Conservation (phyloP, 2,329 filamentous ascomycete genomes). For the Botrytis aclada region DNA sequence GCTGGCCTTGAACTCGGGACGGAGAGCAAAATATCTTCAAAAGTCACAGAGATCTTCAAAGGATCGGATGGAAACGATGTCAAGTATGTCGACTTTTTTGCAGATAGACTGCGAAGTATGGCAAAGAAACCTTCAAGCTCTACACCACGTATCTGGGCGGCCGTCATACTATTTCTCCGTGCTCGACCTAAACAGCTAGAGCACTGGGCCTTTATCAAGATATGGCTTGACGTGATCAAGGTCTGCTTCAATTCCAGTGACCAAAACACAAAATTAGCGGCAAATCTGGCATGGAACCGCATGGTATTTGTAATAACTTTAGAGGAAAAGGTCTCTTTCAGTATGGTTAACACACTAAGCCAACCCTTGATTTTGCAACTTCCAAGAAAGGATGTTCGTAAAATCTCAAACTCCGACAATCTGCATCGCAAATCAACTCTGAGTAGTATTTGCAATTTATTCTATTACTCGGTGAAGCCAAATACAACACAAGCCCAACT, state of each 20-base stretch:
- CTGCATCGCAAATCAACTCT: constrained; percentile 57
- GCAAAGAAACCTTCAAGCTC: constrained; percentile 58
- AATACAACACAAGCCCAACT: constrained; percentile 61
- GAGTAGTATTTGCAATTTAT: constrained; percentile 72
- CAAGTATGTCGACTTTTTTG: constrained; percentile 68
- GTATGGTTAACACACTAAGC: constrained; percentile 61
- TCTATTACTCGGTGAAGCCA: constrained; percentile 80
- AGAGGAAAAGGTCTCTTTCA: constrained; percentile 53
- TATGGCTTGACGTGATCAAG: constrained; percentile 78
- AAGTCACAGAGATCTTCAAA: constrained; percentile 62
- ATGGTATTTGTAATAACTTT: constrained; percentile 72
- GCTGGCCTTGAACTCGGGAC: constrained; percentile 67
- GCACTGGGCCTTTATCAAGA: constrained; percentile 67
- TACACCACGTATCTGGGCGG: constrained; percentile 87
- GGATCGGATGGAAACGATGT: constrained; percentile 33
- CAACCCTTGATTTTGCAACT: constrained; percentile 68
- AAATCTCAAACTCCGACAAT: constrained; percentile 47
- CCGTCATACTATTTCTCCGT: constrained; percentile 74
- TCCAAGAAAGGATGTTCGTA: constrained; percentile 54
- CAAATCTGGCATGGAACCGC: constrained; percentile 82
- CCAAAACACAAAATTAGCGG: constrained; percentile 65
- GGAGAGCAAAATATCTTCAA: constrained; percentile 64
- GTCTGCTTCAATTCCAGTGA: constrained; percentile 81
- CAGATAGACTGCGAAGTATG: constrained; percentile 65
- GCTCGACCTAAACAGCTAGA: constrained; percentile 55